Percentiles rank a stretch among this genome's conserved stretches.
Conservation (phyloP, 306 rosid genomes). For the Corylus americana region DNA sequence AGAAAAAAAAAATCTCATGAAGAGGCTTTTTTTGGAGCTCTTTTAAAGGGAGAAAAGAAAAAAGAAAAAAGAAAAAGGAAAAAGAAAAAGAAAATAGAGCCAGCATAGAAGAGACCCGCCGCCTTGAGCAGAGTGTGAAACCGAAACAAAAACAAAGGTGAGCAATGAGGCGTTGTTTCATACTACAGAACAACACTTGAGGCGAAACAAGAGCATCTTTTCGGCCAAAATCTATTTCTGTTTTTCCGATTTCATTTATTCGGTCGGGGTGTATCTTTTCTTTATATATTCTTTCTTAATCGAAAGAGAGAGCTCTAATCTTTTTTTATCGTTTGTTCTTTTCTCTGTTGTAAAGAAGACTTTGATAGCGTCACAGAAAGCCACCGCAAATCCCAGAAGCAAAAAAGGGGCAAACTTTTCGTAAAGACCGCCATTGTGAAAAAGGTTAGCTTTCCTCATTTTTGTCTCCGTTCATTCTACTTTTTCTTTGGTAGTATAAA, state of each 20-base stretch:
- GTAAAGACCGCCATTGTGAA: constrained; percentile 66
- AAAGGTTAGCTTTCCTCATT: constrained; percentile 57
- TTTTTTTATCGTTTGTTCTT: background rate
- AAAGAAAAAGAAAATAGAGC: too few relatives aligned
- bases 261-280: background rate
- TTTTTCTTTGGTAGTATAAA: constrained; percentile 19
- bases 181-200: background rate
- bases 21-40: too few relatives aligned
- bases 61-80: too few relatives aligned
- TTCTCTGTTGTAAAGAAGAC: background rate
- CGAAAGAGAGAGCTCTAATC: background rate
- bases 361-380: background rate
- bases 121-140: background rate
- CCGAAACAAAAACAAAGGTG: background rate
- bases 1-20: too few relatives aligned
- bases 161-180: background rate
- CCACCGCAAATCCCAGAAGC: constrained; percentile 22
- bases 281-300: background rate
- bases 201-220: background rate
- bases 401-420: constrained; percentile 20
- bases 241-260: background rate
- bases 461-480: constrained; percentile 44
- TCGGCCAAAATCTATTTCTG: background rate
- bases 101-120: background rate
- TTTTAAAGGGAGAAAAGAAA: too few relatives aligned